phyloP scores from a whole-genome alignment of 2,329 filamentous ascomycete genomes.

The Stagonosporopsis chrysanthemi region DNA sequence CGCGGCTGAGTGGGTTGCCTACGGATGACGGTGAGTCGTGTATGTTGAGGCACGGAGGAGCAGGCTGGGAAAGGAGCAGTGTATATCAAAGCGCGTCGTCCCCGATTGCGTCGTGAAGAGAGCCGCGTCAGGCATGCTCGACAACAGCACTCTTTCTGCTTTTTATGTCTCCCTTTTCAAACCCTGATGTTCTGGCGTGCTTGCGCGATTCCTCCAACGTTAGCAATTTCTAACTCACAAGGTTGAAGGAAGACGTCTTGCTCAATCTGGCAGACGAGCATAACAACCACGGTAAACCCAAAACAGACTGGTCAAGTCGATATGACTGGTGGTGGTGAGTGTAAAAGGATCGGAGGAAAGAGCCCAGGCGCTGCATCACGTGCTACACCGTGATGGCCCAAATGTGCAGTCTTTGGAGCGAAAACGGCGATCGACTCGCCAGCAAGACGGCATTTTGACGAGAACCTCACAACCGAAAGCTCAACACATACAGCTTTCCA shows the following conservation, averaged over 20 bases:
- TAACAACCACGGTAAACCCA: neutral
- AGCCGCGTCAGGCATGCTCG: neutral
- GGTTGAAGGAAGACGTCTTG: neutral
- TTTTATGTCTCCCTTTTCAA: neutral
- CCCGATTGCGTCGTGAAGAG: conserved; percentile 4
- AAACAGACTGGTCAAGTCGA: neutral
- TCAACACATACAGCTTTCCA: neutral
- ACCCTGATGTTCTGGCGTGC: neutral
- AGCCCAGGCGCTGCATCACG: neutral
- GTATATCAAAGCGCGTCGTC: conserved; percentile 15
- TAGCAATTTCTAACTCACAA: neutral
- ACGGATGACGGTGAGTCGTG: conserved; percentile 19
- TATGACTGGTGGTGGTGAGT: neutral
- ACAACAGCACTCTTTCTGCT: neutral
- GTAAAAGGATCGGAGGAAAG: neutral
- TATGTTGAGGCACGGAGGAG: conserved; percentile 15
- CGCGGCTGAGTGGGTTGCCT: conserved; percentile 22
- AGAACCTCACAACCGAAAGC: neutral
- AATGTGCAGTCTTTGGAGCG: neutral
- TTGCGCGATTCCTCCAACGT: neutral
- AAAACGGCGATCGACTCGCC: neutral
- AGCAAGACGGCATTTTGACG: neutral
- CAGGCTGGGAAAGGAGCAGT: conserved; percentile 9
- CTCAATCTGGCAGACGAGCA: neutral
- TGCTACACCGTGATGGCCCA: neutral